A percentile compares a stretch with the other conserved stretches of the same genome.
Conservation (phyloP, 768 basidiomycete genomes). For the Xerocomellus amylosporus region DNA sequence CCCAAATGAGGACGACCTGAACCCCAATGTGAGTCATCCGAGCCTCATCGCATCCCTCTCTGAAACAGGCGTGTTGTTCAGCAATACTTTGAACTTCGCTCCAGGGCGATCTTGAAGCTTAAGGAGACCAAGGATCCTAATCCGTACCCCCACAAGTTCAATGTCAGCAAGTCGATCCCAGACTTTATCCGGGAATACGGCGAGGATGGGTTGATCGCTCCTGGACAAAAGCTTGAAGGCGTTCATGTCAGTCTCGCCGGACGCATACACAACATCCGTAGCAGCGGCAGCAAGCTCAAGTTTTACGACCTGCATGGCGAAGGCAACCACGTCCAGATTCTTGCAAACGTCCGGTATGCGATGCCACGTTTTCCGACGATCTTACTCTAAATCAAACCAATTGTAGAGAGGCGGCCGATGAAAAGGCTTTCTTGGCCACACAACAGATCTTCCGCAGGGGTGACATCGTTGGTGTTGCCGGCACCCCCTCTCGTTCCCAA, state of each 20-base stretch:
- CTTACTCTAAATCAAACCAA: slow-evolving; percentile 17
- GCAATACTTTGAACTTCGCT: slow-evolving; percentile 97
- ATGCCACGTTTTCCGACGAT: background rate
- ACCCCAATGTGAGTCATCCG: slow-evolving; percentile 71
- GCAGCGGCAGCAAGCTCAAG: slow-evolving; percentile 74
- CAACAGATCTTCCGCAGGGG: slow-evolving; percentile 93
- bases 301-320: slow-evolving; percentile 96
- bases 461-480: slow-evolving; percentile 92
- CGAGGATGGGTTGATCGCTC: slow-evolving; percentile 60
- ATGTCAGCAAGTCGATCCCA: slow-evolving; percentile 75
- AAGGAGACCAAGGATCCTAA: slow-evolving; percentile 83
- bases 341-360: slow-evolving; percentile 82
- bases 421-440: slow-evolving; percentile 59
- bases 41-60: background rate
- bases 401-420: slow-evolving; percentile 58
- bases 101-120: slow-evolving; percentile 81
- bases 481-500: slow-evolving; percentile 87
- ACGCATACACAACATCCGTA: slow-evolving; percentile 86
- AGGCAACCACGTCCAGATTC: slow-evolving; percentile 90
- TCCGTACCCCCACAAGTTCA: slow-evolving; percentile 99
- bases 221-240: slow-evolving; percentile 64
- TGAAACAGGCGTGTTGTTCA: slow-evolving; percentile 29
- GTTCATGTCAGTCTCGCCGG: slow-evolving; percentile 74
- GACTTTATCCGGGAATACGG: slow-evolving; percentile 75
- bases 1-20: slow-evolving; percentile 76